Percentiles rank a stretch among this genome's conserved stretches.
phyloP scores from a whole-genome alignment of 1,284 basidiomycete genomes.

The Puccinia brachypodii region DNA sequence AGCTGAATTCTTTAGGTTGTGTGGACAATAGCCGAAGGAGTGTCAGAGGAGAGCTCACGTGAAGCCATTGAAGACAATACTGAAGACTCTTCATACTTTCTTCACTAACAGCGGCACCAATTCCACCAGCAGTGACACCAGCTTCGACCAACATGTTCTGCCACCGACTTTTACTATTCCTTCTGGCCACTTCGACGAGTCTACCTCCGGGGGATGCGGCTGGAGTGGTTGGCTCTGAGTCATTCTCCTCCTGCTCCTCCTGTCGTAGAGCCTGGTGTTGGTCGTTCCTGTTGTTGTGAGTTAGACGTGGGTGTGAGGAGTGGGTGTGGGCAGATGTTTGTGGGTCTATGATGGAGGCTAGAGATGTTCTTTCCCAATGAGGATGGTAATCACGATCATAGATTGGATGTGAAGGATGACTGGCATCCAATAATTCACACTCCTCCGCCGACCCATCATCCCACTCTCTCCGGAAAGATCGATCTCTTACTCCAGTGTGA shows the following conservation, averaged over 20 bases:
- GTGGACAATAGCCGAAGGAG: not conserved
- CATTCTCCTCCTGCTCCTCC: not conserved
- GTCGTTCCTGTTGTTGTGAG: not conserved
- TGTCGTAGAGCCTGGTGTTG: not conserved
- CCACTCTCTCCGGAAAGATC: too few species aligned
- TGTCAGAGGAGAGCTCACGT: conserved; percentile 60
- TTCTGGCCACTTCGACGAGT: conserved; percentile 57
- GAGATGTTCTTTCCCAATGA: too few species aligned
- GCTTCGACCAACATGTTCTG: conserved; percentile 80
- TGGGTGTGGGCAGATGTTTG: too few species aligned
- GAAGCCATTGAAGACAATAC: conserved; percentile 86
- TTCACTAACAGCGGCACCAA: conserved; percentile 81
- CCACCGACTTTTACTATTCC: conserved; percentile 70
- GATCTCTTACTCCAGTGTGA: too few species aligned
- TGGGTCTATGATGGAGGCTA: too few species aligned
- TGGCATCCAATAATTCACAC: too few species aligned
- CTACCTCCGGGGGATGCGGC: conserved; percentile 51
- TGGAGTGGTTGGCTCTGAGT: conserved; percentile 18
- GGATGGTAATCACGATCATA: too few species aligned
- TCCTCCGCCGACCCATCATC: too few species aligned
- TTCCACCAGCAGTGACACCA: conserved; percentile 65
- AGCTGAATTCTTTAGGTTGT: not conserved
- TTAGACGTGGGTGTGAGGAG: not conserved
- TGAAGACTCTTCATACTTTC: conserved; percentile 82
- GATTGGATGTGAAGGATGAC: not conserved